phyloP scores from a whole-genome alignment of 768 basidiomycete species.

The Serpula lacrymans region DNA sequence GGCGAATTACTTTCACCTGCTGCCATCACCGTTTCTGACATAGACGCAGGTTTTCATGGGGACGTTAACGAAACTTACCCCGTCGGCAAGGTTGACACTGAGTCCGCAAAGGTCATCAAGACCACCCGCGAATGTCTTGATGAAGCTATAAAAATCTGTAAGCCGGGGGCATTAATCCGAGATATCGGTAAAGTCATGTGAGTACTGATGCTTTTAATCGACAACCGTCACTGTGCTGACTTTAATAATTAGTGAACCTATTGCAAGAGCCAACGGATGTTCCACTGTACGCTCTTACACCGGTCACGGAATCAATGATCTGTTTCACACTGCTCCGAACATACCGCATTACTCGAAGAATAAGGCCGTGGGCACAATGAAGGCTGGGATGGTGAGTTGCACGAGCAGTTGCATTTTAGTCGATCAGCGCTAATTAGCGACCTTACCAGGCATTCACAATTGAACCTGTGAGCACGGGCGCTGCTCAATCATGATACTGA shows the following conservation, averaged over 20 bases:
- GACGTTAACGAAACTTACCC: slow-evolving; percentile 95
- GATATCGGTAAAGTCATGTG: slow-evolving; percentile 87
- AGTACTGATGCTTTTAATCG: slow-evolving; percentile 25
- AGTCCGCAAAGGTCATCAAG: slow-evolving; percentile 76
- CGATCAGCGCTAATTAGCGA: slow-evolving; percentile 3
- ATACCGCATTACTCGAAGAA: slow-evolving; percentile 95
- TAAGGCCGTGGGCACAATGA: slow-evolving; percentile 91
- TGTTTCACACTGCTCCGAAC: slow-evolving; percentile 85
- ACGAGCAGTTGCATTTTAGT: too few species aligned
- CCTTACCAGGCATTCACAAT: slow-evolving; percentile 62
- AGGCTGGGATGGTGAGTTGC: slow-evolving; percentile 78
- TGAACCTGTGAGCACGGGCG: slow-evolving; percentile 76
- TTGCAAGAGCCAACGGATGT: slow-evolving; percentile 80
- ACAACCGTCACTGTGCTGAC: slow-evolving; percentile 8
- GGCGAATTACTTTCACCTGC: slow-evolving; percentile 6
- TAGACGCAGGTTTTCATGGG: slow-evolving; percentile 84
- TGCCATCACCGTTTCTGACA: neutral
- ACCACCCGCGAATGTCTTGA: slow-evolving; percentile 83
- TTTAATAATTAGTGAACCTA: slow-evolving; percentile 59
- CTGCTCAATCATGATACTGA: too few species aligned
- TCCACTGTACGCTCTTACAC: slow-evolving; percentile 91
- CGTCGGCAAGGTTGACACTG: slow-evolving; percentile 81
- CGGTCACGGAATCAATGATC: slow-evolving; percentile 84
- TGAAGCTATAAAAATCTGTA: slow-evolving; percentile 88
- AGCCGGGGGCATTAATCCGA: slow-evolving; percentile 87